A percentile compares a stretch with the other conserved stretches of the same genome.
Evolutionary conservation across 768 basidiomycete genomes (phyloP).

Genomic region (Leccinellum rugosiceps): DNA sequence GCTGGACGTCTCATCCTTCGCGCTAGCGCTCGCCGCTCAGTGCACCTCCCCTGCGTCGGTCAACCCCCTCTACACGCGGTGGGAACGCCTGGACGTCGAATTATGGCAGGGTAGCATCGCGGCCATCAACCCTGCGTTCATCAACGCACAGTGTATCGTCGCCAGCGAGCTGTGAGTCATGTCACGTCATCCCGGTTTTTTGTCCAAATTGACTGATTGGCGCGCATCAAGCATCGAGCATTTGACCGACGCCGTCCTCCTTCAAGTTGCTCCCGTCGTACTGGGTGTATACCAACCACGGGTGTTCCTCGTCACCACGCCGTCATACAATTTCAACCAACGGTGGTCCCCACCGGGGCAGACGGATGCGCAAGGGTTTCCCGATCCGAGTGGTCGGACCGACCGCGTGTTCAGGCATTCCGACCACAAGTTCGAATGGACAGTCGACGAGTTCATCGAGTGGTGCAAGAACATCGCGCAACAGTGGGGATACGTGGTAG

Average conservation of each 20-base stretch:
- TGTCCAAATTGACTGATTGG: constrained; percentile 10
- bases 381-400: constrained; percentile 76
- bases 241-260: constrained; percentile 54
- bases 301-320: constrained; percentile 77
- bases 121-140: constrained; percentile 60
- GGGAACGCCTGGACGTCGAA: constrained; percentile 64
- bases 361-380: constrained; percentile 46
- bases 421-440: constrained; percentile 93
- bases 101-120: constrained; percentile 79
- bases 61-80: constrained; percentile 44
- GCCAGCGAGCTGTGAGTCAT: constrained; percentile 74
- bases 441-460: constrained; percentile 60
- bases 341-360: constrained; percentile 61
- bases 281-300: constrained; percentile 77
- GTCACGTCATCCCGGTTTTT: neutral
- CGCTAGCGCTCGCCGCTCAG: constrained; percentile 54
- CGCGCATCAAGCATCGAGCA: constrained; percentile 67
- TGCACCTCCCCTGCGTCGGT: constrained; percentile 41
- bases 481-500: constrained; percentile 73
- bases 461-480: constrained; percentile 58
- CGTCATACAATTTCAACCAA: constrained; percentile 79
- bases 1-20: constrained; percentile 57
- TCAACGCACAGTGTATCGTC: constrained; percentile 67
- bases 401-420: constrained; percentile 71
- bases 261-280: constrained; percentile 63